Evolutionary conservation across 176 grass and related monocot species (phyloP).

Genomic region (Avena sativa): DNA sequence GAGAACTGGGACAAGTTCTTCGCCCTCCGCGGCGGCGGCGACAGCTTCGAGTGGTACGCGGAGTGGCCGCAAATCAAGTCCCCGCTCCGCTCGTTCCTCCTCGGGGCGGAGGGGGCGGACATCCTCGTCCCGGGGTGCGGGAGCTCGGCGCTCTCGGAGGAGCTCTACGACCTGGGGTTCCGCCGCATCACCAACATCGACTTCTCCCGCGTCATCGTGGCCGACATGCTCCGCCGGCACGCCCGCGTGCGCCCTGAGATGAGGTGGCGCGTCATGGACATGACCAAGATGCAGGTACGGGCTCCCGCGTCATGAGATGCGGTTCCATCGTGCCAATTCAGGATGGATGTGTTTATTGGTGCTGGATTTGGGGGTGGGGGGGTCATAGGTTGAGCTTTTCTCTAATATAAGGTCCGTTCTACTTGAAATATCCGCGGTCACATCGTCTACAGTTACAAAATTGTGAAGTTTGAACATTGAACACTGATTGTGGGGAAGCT

Average conservation of each 20-base stretch:
- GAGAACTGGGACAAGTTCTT: slow-evolving; percentile 99
- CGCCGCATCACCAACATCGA: slow-evolving; percentile 83
- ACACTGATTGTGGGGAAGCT: slow-evolving; percentile 13
- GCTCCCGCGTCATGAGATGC: neutral
- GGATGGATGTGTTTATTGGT: neutral
- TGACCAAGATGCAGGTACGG: slow-evolving; percentile 81
- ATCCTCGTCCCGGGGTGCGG: slow-evolving; percentile 93
- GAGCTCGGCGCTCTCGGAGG: slow-evolving; percentile 80
- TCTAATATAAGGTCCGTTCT: neutral
- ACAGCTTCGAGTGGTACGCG: slow-evolving; percentile 96
- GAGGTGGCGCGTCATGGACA: slow-evolving; percentile 97
- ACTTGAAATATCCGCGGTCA: neutral
- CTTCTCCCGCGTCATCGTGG: slow-evolving; percentile 85
- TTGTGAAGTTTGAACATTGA: neutral
- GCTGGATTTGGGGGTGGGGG: too few species aligned
- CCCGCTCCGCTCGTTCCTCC: slow-evolving; percentile 68
- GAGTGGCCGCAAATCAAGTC: slow-evolving; percentile 74
- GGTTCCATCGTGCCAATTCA: slow-evolving; percentile 1
- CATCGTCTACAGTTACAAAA: neutral
- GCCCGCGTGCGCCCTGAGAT: slow-evolving; percentile 81
- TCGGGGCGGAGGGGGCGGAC: slow-evolving; percentile 34
- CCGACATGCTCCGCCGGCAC: slow-evolving; percentile 86
- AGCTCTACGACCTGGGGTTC: slow-evolving; percentile 84
- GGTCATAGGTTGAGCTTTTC: neutral
- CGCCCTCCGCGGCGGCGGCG: slow-evolving; percentile 75